Percentiles rank a stretch among this genome's conserved stretches.
phyloP scores from a whole-genome alignment of 1,139 yeast genomes.

The Pichia sp. region DNA sequence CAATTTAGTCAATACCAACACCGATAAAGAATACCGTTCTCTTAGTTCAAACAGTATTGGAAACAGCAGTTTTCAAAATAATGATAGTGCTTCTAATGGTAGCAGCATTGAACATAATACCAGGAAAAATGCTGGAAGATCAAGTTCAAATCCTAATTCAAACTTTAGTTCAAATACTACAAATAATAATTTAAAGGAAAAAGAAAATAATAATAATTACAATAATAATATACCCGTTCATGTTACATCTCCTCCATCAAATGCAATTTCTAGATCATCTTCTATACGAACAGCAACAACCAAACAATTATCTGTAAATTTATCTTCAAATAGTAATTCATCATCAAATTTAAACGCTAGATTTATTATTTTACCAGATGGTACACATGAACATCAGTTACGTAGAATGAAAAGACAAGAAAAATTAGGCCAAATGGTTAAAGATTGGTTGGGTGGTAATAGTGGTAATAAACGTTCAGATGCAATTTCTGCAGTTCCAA shows the following conservation, averaged over 20 bases:
- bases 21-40: background rate
- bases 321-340: background rate
- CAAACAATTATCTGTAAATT: too few relatives aligned
- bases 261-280: conserved; percentile 2
- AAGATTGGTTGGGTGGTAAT: conserved; percentile 74
- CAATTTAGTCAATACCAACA: too few relatives aligned
- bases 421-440: conserved; percentile 77
- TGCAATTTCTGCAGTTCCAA: conserved; percentile 83
- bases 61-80: too few relatives aligned
- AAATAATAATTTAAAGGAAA: background rate
- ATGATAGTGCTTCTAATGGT: too few relatives aligned
- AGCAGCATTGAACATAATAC: background rate
- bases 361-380: conserved; percentile 53
- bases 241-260: background rate
- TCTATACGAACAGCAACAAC: background rate
- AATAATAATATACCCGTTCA: too few relatives aligned
- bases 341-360: conserved; percentile 25
- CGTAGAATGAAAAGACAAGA: conserved; percentile 80
- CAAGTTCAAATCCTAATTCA: too few relatives aligned
- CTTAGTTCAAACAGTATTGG: background rate
- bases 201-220: background rate
- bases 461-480: conserved; percentile 72
- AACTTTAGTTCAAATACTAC: background rate
- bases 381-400: conserved; percentile 73
- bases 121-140: background rate